Conservation (phyloP, 2,329 filamentous ascomycete species). For the Aureobasidium sp. region DNA sequence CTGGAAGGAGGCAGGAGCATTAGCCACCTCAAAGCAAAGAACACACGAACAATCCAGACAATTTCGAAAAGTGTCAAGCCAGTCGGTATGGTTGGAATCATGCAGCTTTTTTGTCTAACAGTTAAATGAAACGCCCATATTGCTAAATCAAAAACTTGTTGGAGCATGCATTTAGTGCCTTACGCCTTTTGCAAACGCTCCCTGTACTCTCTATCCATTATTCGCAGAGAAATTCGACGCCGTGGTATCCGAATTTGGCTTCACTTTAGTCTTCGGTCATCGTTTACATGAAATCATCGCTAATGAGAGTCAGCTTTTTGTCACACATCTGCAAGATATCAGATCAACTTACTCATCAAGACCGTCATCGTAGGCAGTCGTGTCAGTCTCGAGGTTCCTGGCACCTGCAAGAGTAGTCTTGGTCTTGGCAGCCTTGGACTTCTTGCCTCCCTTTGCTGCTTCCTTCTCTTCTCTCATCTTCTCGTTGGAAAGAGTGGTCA, state of each 20-base stretch:
- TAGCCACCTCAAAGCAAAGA: not conserved
- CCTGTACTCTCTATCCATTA: conserved; percentile 1
- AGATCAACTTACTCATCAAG: conserved; percentile 69
- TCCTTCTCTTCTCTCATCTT: conserved; percentile 99
- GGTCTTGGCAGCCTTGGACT: conserved; percentile 91
- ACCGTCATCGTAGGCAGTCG: conserved; percentile 67
- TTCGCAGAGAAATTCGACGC: not conserved
- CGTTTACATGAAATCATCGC: conserved; percentile 66
- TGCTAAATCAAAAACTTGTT: not conserved
- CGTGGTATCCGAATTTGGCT: not conserved
- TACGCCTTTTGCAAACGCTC: conserved; percentile 8
- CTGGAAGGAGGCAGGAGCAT: not conserved
- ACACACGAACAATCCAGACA: not conserved
- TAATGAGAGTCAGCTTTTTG: conserved; percentile 28
- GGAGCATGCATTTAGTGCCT: conserved; percentile 6
- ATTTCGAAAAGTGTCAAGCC: too few relatives aligned
- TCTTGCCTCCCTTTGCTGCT: conserved; percentile 90
- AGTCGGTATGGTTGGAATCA: not conserved
- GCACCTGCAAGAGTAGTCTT: conserved; percentile 74
- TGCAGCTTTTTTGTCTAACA: conserved; percentile 5
- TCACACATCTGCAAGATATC: not conserved
- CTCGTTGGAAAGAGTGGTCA: conserved; percentile 92
- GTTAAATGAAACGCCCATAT: conserved; percentile 1
- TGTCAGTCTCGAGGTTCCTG: conserved; percentile 59
- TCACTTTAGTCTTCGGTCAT: not conserved